A percentile compares a stretch with the other conserved stretches of the same genome.
Evolutionary conservation across 2,329 filamentous ascomycete species (phyloP).

Genomic region (Pseudogymnoascus sp.): DNA sequence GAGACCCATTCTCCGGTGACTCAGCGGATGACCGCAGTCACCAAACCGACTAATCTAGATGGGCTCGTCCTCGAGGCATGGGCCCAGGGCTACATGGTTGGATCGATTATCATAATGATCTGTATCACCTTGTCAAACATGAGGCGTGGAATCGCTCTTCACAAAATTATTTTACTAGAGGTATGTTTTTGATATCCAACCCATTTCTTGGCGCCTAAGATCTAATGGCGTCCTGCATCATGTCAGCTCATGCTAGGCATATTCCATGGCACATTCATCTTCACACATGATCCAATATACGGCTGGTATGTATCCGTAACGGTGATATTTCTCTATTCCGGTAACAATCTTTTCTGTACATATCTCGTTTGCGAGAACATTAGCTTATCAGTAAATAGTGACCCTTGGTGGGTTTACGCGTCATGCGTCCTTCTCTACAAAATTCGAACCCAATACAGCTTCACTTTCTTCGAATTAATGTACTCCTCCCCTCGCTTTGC

Average conservation of each 20-base stretch:
- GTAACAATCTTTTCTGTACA: not conserved
- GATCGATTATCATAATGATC: constrained; percentile 41
- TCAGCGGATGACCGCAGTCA: constrained; percentile 2
- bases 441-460: constrained; percentile 54
- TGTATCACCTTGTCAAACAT: constrained; percentile 43
- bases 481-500: constrained; percentile 54
- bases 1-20: constrained; percentile 14
- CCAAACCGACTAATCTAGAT: constrained; percentile 24
- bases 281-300: constrained; percentile 46
- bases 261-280: constrained; percentile 52
- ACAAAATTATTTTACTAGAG: constrained; percentile 44
- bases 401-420: constrained; percentile 63
- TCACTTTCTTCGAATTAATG: constrained; percentile 49
- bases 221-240: not conserved
- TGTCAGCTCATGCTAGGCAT: constrained; percentile 46
- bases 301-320: constrained; percentile 57
- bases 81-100: constrained; percentile 42
- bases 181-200: constrained; percentile 23
- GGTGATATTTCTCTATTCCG: constrained; percentile 42
- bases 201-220: not conserved
- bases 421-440: constrained; percentile 52
- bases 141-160: constrained; percentile 38
- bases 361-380: constrained; percentile 28
- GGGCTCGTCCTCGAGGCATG: constrained; percentile 34
- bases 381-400: constrained; percentile 41